Conservation (phyloP, 176 grass and related monocot genomes). For the Guadua angustifolia region DNA sequence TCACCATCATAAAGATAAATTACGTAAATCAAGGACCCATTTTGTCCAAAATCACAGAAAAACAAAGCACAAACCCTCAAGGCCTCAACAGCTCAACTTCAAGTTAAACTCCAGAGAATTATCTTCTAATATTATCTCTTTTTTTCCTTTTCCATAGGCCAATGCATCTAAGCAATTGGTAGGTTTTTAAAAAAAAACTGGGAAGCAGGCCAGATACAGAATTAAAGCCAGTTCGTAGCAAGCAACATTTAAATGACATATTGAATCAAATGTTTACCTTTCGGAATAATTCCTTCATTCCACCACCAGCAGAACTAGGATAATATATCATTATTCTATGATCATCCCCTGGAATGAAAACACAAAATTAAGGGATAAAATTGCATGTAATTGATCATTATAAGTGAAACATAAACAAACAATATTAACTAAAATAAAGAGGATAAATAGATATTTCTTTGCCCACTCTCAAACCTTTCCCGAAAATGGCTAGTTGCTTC, state of each 20-base stretch:
- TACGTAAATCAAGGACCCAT: conserved; percentile 9
- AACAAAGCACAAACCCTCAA: neutral
- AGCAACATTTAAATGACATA: conserved; percentile 24
- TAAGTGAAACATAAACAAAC: conserved; percentile 17
- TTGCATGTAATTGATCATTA: conserved; percentile 25
- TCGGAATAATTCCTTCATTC: conserved; percentile 97
- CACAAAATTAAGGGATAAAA: neutral
- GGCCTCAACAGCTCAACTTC: neutral
- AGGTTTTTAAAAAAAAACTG: neutral
- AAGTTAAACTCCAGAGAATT: conserved; percentile 1
- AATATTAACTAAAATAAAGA: conserved; percentile 28
- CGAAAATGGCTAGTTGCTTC: conserved; percentile 13
- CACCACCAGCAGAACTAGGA: conserved; percentile 96
- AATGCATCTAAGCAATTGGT: conserved; percentile 30
- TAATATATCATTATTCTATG: conserved; percentile 99
- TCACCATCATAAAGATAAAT: conserved; percentile 26
- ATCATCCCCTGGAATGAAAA: conserved; percentile 70
- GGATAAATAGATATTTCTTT: neutral
- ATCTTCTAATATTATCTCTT: neutral
- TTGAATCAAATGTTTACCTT: conserved; percentile 58
- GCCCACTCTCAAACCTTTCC: neutral
- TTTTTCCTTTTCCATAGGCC: neutral
- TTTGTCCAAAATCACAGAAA: conserved; percentile 8
- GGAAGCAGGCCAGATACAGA: neutral
- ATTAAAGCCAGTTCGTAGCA: neutral